A percentile compares a stretch with the other conserved stretches of the same genome.
Evolutionary conservation across 352 stramenopile genomes (phyloP).

Genomic region (Globisporangium takayamanum): DNA sequence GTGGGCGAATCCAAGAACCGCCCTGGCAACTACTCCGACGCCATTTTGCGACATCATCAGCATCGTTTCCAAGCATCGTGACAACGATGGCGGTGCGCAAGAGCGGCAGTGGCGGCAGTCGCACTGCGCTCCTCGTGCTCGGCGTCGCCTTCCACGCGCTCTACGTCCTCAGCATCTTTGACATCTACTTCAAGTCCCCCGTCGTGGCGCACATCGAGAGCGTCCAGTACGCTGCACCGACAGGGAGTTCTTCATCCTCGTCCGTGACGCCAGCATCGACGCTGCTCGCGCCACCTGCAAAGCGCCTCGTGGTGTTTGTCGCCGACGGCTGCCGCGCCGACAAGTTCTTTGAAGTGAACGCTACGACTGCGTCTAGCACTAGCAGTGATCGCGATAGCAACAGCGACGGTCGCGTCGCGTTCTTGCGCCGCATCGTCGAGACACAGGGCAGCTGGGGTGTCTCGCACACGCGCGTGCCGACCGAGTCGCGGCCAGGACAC

Average conservation of each 20-base stretch:
- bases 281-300: constrained; percentile 28
- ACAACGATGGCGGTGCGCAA: not conserved
- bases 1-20: too few species aligned
- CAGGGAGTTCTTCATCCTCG: not conserved
- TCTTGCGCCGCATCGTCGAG: constrained; percentile 55
- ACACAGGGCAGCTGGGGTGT: constrained; percentile 64
- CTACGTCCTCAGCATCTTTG: constrained; percentile 88
- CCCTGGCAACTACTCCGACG: not conserved
- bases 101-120: not conserved
- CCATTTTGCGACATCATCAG: not conserved
- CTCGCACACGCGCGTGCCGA: constrained; percentile 84
- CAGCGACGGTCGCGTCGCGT: constrained; percentile 35
- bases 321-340: constrained; percentile 80
- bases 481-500: constrained; percentile 75
- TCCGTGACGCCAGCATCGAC: constrained; percentile 17
- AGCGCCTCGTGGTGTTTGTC: constrained; percentile 77
- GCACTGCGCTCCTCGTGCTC: constrained; percentile 41
- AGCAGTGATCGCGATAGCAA: not conserved
- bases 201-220: constrained; percentile 65
- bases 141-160: constrained; percentile 73
- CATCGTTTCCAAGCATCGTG: not conserved
- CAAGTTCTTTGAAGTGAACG: constrained; percentile 72
- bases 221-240: constrained; percentile 22
- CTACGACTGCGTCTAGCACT: constrained; percentile 4
- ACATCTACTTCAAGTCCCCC: constrained; percentile 88